Conservation (phyloP, 2,329 filamentous ascomycete genomes). For the Sclerotiophoma versabilis region DNA sequence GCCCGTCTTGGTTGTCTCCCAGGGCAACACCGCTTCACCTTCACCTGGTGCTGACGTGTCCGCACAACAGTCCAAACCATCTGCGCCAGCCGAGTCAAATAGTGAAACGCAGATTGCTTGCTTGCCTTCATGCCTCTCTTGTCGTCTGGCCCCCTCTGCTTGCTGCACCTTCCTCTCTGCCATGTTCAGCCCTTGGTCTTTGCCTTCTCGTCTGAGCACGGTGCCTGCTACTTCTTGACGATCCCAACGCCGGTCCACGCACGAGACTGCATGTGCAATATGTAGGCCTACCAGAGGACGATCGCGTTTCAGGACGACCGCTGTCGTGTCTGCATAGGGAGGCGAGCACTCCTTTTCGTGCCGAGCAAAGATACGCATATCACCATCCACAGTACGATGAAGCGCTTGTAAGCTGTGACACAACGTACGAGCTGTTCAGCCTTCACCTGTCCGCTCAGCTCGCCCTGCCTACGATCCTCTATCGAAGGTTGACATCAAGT, state of each 20-base stretch:
- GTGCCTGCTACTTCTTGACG: conserved; percentile 9
- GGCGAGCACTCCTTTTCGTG: conserved; percentile 10
- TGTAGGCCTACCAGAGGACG: conserved; percentile 1
- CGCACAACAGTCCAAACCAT: not conserved
- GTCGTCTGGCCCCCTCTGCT: conserved; percentile 2
- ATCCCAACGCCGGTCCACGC: conserved; percentile 9
- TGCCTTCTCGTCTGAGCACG: conserved; percentile 3
- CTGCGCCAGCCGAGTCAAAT: not conserved
- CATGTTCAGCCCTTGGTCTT: not conserved
- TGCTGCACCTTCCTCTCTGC: not conserved
- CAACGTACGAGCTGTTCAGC: not conserved
- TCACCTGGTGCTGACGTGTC: not conserved
- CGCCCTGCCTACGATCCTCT: not conserved
- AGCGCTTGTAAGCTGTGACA: not conserved
- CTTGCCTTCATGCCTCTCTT: not conserved
- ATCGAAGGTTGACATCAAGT: not conserved
- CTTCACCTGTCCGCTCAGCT: not conserved
- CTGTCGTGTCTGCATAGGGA: not conserved
- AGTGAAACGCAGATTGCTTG: not conserved
- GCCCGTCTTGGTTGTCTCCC: conserved; percentile 3
- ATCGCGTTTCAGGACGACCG: conserved; percentile 14
- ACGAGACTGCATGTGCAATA: conserved; percentile 7
- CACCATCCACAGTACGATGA: not conserved
- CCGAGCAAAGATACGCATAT: not conserved
- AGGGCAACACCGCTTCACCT: conserved; percentile 8